A percentile compares a stretch with the other conserved stretches of the same genome.
phyloP scores from a whole-genome alignment of 1,284 basidiomycete species.

The Omphalotus olearius region DNA sequence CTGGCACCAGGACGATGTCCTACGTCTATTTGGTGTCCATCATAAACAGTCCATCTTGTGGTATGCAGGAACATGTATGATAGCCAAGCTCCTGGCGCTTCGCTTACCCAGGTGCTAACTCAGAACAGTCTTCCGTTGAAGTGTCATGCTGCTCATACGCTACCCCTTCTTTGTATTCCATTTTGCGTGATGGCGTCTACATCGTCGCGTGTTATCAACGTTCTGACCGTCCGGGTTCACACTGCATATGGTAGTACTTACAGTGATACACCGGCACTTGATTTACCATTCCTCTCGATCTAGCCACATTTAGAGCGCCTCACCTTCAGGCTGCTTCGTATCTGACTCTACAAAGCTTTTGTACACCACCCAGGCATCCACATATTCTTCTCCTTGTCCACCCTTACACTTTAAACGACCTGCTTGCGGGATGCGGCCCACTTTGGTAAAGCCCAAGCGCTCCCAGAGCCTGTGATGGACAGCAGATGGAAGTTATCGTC shows the following conservation, averaged over 20 bases:
- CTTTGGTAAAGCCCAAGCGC: slow-evolving; percentile 74
- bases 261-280: too few relatives aligned
- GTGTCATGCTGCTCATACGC: too few relatives aligned
- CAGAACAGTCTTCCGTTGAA: too few relatives aligned
- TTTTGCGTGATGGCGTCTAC: too few relatives aligned
- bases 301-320: not conserved
- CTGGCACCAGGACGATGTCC: too few relatives aligned
- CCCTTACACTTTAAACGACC: slow-evolving; percentile 70
- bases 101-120: too few relatives aligned
- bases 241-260: not conserved
- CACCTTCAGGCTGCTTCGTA: slow-evolving; percentile 7
- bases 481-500: slow-evolving; percentile 3
- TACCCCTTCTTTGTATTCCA: too few relatives aligned
- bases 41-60: too few relatives aligned
- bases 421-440: slow-evolving; percentile 82
- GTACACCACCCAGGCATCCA: slow-evolving; percentile 86
- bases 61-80: too few relatives aligned
- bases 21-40: too few relatives aligned
- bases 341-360: slow-evolving; percentile 55
- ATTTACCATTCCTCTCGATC: not conserved
- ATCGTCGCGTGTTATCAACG: not conserved
- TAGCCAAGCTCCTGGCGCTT: too few relatives aligned
- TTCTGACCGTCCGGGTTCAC: not conserved
- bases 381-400: slow-evolving; percentile 75
- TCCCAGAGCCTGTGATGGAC: slow-evolving; percentile 75